Conservation (phyloP, 352 stramenopile genomes). For the Elongisporangium prolatum region DNA sequence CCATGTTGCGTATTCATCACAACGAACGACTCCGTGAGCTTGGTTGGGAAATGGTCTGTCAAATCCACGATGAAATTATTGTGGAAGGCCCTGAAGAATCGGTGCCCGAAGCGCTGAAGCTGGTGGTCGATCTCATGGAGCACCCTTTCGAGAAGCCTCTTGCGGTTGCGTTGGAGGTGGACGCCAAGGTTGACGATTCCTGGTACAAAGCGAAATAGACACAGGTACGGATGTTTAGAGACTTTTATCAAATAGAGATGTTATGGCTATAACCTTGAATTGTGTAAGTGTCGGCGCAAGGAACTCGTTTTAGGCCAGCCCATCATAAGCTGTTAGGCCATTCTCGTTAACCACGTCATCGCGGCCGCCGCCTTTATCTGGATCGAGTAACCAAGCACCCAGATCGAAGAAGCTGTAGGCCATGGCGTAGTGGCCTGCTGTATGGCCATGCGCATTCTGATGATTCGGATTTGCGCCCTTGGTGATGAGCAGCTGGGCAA, state of each 20-base stretch:
- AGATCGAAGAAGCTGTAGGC: slow-evolving; percentile 90
- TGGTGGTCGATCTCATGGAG: slow-evolving; percentile 95
- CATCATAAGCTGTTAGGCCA: slow-evolving; percentile 90
- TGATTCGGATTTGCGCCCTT: slow-evolving; percentile 91
- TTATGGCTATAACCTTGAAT: background rate
- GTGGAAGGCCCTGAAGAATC: slow-evolving; percentile 97
- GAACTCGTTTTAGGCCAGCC: slow-evolving; percentile 34
- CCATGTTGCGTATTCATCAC: slow-evolving; percentile 97
- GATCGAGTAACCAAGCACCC: slow-evolving; percentile 87
- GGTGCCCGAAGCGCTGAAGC: slow-evolving; percentile 86
- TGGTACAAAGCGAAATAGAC: slow-evolving; percentile 99
- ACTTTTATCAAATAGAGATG: background rate
- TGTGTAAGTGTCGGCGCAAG: background rate
- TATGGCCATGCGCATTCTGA: slow-evolving; percentile 89
- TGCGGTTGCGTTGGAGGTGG: slow-evolving; percentile 89
- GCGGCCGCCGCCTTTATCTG: slow-evolving; percentile 77
- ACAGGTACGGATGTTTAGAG: background rate
- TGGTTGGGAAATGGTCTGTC: slow-evolving; percentile 98
- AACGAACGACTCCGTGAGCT: slow-evolving; percentile 89
- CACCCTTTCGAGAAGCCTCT: slow-evolving; percentile 92
- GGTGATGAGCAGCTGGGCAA: slow-evolving; percentile 86
- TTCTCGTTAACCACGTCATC: slow-evolving; percentile 90
- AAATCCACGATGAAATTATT: slow-evolving; percentile 99
- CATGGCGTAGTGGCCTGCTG: slow-evolving; percentile 91
- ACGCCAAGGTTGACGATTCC: slow-evolving; percentile 94